Evolutionary conservation across 2,329 filamentous ascomycete genomes (phyloP).

Genomic region (Colletotrichum karsti): DNA sequence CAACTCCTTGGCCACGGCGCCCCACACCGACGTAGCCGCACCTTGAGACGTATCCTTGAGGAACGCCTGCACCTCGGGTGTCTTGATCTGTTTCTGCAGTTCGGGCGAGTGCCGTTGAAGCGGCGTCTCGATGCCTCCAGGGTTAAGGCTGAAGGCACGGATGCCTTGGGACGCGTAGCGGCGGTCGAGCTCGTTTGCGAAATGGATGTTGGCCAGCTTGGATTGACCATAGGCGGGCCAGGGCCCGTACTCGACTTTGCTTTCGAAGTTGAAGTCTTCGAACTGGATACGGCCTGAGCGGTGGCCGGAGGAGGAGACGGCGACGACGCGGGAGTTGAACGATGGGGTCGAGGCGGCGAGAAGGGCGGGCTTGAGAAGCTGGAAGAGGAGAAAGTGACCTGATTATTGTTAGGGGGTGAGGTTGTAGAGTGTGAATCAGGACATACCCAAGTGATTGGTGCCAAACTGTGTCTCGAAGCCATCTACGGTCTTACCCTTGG

Average conservation of each 20-base stretch:
- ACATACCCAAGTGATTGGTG: slow-evolving; percentile 55
- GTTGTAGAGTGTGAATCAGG: neutral
- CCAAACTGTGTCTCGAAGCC: slow-evolving; percentile 53
- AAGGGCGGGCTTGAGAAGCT: slow-evolving; percentile 24
- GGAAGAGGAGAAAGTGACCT: slow-evolving; percentile 56
- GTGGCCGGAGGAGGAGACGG: slow-evolving; percentile 53
- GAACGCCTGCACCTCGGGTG: neutral
- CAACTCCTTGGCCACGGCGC: slow-evolving; percentile 48
- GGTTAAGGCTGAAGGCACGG: slow-evolving; percentile 32
- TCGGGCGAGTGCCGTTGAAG: slow-evolving; percentile 2
- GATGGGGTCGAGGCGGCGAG: slow-evolving; percentile 21
- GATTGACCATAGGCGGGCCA: slow-evolving; percentile 53
- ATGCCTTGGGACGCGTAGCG: slow-evolving; percentile 44
- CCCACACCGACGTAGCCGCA: slow-evolving; percentile 56
- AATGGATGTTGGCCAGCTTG: slow-evolving; percentile 61
- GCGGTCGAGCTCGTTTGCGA: slow-evolving; percentile 59
- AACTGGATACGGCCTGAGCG: slow-evolving; percentile 40
- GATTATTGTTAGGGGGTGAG: neutral
- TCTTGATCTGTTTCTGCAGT: neutral
- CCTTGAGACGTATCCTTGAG: slow-evolving; percentile 44
- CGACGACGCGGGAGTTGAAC: slow-evolving; percentile 53
- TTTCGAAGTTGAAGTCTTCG: slow-evolving; percentile 32
- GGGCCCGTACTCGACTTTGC: slow-evolving; percentile 42
- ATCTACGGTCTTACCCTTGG: slow-evolving; percentile 31
- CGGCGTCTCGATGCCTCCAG: slow-evolving; percentile 24